Percentiles rank a stretch among this genome's conserved stretches.
These are phyloP conservation scores for Astragalus glycyphyllos DNA, from an alignment of 306 rosid species.

Conservation along the genomic window DNA sequence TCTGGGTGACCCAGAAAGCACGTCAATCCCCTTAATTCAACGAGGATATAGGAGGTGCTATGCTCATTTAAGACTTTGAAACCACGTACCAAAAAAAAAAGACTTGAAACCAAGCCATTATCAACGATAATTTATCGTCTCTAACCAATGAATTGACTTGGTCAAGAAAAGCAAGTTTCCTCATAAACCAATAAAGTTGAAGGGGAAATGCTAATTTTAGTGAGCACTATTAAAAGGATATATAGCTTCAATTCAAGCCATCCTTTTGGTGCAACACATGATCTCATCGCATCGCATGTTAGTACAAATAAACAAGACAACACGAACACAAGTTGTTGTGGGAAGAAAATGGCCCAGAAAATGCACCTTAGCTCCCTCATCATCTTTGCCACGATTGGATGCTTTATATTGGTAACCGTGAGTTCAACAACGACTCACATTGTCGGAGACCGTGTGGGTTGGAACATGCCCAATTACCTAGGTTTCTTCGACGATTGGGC, in stretches of 20 bases:
- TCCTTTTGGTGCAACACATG: constrained; percentile 18
- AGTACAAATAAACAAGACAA: not conserved
- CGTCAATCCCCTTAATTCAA: constrained; percentile 33
- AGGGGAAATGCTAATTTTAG: constrained; percentile 14
- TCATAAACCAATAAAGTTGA: not conserved
- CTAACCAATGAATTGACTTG: constrained; percentile 38
- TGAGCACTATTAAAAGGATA: constrained; percentile 4
- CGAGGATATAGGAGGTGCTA: not conserved
- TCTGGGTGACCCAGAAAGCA: constrained; percentile 26
- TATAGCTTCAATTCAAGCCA: constrained; percentile 14
- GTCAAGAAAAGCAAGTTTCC: constrained; percentile 36
- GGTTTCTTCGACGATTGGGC: constrained; percentile 61
- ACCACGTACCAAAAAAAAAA: too few species aligned
- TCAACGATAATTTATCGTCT: too few species aligned
- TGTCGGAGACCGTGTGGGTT: constrained; percentile 73
- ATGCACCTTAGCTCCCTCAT: constrained; percentile 41
- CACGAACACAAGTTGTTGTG: not conserved
- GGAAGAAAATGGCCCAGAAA: constrained; percentile 47
- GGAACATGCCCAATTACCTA: constrained; percentile 56
- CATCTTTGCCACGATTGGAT: constrained; percentile 37
- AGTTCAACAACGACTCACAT: constrained; percentile 53
- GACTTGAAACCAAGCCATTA: not conserved
- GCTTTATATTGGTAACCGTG: constrained; percentile 42
- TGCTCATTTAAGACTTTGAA: not conserved
- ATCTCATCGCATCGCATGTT: constrained; percentile 43